Percentiles rank a stretch among this genome's conserved stretches.
Evolutionary conservation across 208 protist species (phyloP).

Genomic region (Balamuthia mandrillaris): DNA sequence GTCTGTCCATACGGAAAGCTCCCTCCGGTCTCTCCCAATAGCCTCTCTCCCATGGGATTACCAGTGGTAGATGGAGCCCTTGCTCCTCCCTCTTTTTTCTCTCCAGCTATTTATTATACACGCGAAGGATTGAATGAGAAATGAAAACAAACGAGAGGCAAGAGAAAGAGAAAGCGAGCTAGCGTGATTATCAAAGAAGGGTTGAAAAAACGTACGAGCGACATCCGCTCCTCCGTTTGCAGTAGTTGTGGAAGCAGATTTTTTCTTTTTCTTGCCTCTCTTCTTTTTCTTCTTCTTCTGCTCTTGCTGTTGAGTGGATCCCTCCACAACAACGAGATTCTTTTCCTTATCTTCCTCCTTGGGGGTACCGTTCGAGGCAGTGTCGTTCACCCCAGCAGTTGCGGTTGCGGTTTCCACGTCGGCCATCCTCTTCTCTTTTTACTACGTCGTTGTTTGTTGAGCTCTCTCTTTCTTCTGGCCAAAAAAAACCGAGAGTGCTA

Average conservation of each 20-base stretch:
- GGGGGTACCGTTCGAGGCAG: background rate
- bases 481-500: no score
- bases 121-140: background rate
- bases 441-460: no score
- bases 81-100: background rate
- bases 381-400: background rate
- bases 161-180: background rate
- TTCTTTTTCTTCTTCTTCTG: constrained; percentile 17
- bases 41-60: background rate
- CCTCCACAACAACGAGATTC: background rate
- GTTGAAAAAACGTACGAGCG: background rate
- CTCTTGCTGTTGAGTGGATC: background rate
- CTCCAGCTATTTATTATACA: background rate
- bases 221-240: background rate
- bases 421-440: no score
- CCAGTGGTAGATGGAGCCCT: background rate
- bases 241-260: background rate
- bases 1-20: constrained; percentile 56
- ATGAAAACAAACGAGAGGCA: background rate
- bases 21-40: background rate
- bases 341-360: background rate
- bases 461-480: no score
- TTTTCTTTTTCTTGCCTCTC: constrained; percentile 34
- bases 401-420: background rate
- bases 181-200: background rate